Percentiles rank a stretch among this genome's conserved stretches.
phyloP scores from a whole-genome alignment of 345 rosid genomes.

The Populus pruinosa region DNA sequence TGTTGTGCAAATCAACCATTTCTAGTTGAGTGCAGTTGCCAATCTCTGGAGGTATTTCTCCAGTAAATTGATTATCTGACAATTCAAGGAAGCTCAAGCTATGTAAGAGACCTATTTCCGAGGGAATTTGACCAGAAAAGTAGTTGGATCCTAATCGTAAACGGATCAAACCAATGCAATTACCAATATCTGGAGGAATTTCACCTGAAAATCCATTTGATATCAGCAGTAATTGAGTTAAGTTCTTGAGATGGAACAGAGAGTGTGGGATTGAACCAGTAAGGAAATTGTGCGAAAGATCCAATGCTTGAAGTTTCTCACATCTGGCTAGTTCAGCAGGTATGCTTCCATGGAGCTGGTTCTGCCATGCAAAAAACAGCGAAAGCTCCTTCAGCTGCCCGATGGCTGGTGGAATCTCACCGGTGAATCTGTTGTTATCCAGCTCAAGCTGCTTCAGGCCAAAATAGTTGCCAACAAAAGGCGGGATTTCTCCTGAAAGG shows the following conservation, averaged over 20 bases:
- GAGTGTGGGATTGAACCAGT: constrained; percentile 54
- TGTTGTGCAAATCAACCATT: constrained; percentile 54
- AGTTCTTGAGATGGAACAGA: constrained; percentile 55
- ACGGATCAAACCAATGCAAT: constrained; percentile 52
- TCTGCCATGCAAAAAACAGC: constrained; percentile 67
- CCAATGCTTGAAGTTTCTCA: constrained; percentile 55
- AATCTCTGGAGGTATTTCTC: constrained; percentile 51
- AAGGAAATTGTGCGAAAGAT: constrained; percentile 60
- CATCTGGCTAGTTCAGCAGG: constrained; percentile 54
- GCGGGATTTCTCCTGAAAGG: constrained; percentile 50
- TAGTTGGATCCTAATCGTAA: constrained; percentile 55
- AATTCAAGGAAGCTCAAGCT: constrained; percentile 62
- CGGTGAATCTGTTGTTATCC: constrained; percentile 52
- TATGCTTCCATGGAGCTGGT: constrained; percentile 56
- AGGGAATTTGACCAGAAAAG: constrained; percentile 49
- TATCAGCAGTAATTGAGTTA: constrained; percentile 53
- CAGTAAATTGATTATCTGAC: constrained; percentile 48
- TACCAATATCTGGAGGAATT: constrained; percentile 54
- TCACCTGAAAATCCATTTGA: constrained; percentile 55
- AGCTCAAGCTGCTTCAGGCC: constrained; percentile 59
- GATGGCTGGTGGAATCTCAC: constrained; percentile 49
- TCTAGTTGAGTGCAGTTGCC: constrained; percentile 56
- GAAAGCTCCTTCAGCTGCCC: constrained; percentile 56
- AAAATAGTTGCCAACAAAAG: constrained; percentile 39
- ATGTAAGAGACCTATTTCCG: constrained; percentile 41